Evolutionary conservation across 2,329 filamentous ascomycete genomes (phyloP).

Genomic region (Coniochaeta prunicola): DNA sequence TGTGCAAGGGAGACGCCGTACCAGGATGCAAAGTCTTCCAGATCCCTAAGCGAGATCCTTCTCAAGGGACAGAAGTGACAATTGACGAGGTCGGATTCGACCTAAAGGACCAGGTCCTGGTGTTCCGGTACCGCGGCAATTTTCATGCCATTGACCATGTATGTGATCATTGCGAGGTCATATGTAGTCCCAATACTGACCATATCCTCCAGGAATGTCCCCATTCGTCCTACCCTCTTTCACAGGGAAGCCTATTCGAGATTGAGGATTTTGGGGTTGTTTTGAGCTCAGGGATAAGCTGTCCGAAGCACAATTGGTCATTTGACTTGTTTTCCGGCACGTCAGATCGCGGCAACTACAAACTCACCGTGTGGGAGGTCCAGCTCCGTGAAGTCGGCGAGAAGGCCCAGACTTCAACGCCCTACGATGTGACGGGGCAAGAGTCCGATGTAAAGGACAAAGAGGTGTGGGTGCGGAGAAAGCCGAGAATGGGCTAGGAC

Average conservation of each 20-base stretch:
- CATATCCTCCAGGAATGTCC: conserved; percentile 49
- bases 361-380: conserved; percentile 56
- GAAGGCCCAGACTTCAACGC: background rate
- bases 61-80: conserved; percentile 27
- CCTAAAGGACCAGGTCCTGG: conserved; percentile 53
- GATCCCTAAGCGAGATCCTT: conserved; percentile 32
- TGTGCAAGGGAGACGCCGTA: conserved; percentile 30
- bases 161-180: conserved; percentile 17
- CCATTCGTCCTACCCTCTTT: conserved; percentile 60
- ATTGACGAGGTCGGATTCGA: conserved; percentile 24
- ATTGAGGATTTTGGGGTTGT: conserved; percentile 66
- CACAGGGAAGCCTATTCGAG: conserved; percentile 55
- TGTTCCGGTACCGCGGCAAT: conserved; percentile 56
- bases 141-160: conserved; percentile 66
- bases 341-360: conserved; percentile 55
- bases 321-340: conserved; percentile 61
- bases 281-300: conserved; percentile 55
- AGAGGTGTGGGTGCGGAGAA: conserved; percentile 37
- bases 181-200: background rate
- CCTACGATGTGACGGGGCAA: background rate
- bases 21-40: conserved; percentile 54
- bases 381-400: conserved; percentile 34
- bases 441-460: conserved; percentile 9
- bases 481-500: conserved; percentile 25
- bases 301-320: conserved; percentile 64